These are phyloP conservation scores for Candida buenavistaensis DNA, from an alignment of 1,139 yeast species.

Conservation along the genomic window DNA sequence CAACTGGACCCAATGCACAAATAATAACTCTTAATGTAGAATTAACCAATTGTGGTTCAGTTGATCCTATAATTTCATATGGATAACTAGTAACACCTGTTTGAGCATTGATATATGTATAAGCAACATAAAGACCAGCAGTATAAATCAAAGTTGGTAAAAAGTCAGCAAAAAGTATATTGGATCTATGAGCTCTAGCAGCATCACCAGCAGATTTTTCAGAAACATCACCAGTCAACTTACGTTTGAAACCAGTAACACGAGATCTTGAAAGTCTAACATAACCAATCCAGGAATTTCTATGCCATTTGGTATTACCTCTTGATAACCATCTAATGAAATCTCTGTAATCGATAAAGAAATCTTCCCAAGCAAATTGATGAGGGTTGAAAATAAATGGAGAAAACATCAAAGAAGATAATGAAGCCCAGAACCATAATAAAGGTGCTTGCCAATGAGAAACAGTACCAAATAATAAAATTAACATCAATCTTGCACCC, in stretches of 20 bases:
- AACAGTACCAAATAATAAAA: constrained; percentile 87
- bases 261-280: constrained; percentile 94
- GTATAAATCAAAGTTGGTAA: constrained; percentile 83
- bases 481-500: constrained; percentile 90
- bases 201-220: constrained; percentile 96
- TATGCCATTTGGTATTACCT: constrained; percentile 98
- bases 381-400: constrained; percentile 98
- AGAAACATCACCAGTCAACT: constrained; percentile 80
- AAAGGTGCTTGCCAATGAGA: constrained; percentile 97
- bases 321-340: constrained; percentile 97
- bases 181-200: constrained; percentile 89
- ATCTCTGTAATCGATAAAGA: constrained; percentile 97
- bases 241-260: constrained; percentile 96
- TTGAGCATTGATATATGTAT: constrained; percentile 92
- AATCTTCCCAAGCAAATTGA: constrained; percentile 98
- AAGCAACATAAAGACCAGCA: constrained; percentile 89
- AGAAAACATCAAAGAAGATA: constrained; percentile 85
- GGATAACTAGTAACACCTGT: constrained; percentile 75
- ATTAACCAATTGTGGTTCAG: constrained; percentile 58
- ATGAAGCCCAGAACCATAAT: constrained; percentile 97
- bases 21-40: constrained; percentile 82
- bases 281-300: constrained; percentile 99
- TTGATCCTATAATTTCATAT: constrained; percentile 23
- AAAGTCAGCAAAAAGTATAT: constrained; percentile 82
- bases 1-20: constrained; percentile 92